phyloP scores from a whole-genome alignment of 768 basidiomycete genomes.

The Mrakia frigida region DNA sequence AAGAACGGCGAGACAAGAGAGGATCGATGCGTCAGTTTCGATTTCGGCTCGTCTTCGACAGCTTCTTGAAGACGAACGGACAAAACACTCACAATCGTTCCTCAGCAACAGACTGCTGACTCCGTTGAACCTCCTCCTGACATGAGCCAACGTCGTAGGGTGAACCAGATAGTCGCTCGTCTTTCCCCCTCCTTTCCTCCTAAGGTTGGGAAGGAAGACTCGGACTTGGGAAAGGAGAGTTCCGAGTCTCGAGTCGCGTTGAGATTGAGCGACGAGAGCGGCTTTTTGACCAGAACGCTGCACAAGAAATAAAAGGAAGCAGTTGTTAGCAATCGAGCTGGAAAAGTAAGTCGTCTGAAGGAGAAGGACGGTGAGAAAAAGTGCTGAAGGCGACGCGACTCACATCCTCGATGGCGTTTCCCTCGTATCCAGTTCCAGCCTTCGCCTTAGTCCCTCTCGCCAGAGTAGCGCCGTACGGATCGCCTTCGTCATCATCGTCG shows the following conservation, averaged over 20 bases:
- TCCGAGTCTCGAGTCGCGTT: conserved; percentile 69
- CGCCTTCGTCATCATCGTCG: conserved; percentile 55
- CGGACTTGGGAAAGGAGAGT: conserved; percentile 64
- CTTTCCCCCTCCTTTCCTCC: conserved; percentile 66
- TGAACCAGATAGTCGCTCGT: conserved; percentile 78
- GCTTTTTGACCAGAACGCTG: conserved; percentile 76
- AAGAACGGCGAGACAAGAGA: background rate
- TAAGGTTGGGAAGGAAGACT: conserved; percentile 74
- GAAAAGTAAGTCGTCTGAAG: background rate
- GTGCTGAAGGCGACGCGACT: conserved; percentile 41
- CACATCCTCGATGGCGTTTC: conserved; percentile 72
- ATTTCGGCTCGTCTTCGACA: too few species aligned
- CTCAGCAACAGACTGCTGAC: conserved; percentile 17
- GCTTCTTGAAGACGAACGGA: background rate
- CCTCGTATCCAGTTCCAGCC: conserved; percentile 70
- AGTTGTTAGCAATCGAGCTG: background rate
- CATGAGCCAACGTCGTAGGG: conserved; percentile 84
- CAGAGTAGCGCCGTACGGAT: conserved; percentile 48
- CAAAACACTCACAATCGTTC: conserved; percentile 28
- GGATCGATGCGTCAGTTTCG: background rate
- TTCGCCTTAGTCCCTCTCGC: conserved; percentile 60
- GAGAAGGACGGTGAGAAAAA: background rate
- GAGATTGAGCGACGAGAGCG: conserved; percentile 65
- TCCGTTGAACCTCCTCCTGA: conserved; percentile 76
- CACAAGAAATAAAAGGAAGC: background rate